A percentile compares a stretch with the other conserved stretches of the same genome.
These are phyloP conservation scores for Passiflora organensis DNA, from an alignment of 345 rosid species.

Conservation along the genomic window DNA sequence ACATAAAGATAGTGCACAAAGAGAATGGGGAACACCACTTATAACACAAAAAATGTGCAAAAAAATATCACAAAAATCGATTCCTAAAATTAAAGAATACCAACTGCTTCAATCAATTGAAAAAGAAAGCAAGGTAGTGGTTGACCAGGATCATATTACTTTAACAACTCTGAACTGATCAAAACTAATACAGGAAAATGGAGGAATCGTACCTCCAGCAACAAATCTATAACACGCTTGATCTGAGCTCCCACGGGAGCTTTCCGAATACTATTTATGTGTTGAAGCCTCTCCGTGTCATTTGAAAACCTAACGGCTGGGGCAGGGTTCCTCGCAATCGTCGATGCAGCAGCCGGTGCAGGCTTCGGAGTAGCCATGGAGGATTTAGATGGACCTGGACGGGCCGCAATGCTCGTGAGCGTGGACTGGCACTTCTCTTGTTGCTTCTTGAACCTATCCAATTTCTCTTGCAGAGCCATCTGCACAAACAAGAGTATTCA, in stretches of 20 bases:
- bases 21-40: no score
- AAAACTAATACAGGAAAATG: no score
- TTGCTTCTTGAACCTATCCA: slow-evolving; percentile 65
- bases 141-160: no score
- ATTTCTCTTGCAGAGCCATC: slow-evolving; percentile 66
- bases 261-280: slow-evolving; percentile 55
- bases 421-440: slow-evolving; percentile 68
- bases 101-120: no score
- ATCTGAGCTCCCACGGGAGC: slow-evolving; percentile 83
- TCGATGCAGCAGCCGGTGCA: slow-evolving; percentile 17
- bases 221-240: slow-evolving; percentile 76
- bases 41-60: no score
- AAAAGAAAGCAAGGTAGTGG: no score
- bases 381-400: slow-evolving; percentile 33
- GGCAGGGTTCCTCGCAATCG: slow-evolving; percentile 36
- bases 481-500: not conserved
- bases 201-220: slow-evolving; percentile 38
- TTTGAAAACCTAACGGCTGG: slow-evolving; percentile 62
- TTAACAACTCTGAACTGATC: no score
- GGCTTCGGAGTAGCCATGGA: slow-evolving; percentile 17
- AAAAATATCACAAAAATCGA: no score
- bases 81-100: no score
- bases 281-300: slow-evolving; percentile 68
- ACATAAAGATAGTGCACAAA: no score
- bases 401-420: slow-evolving; percentile 53